Percentiles rank a stretch among this genome's conserved stretches.
Conservation (phyloP, 495 filamentous ascomycete genomes). For the Lasiosphaeriaceae sp. region DNA sequence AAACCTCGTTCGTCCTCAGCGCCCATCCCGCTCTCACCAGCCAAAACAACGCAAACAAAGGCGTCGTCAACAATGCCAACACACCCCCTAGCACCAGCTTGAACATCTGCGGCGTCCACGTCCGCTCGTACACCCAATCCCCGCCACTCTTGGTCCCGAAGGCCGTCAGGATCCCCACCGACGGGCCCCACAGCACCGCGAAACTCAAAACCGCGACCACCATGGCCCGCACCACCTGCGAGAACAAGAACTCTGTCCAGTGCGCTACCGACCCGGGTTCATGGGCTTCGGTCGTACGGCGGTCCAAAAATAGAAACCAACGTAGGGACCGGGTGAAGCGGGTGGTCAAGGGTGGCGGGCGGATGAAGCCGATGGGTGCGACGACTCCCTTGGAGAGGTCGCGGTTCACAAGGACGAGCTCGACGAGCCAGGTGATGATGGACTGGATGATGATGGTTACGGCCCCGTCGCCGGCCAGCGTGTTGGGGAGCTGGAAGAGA, state of each 20-base stretch:
- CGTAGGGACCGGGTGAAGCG: constrained; percentile 9
- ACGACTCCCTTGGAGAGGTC: constrained; percentile 34
- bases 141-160: constrained; percentile 22
- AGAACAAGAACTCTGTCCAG: constrained; percentile 18
- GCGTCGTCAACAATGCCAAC: constrained; percentile 36
- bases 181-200: constrained; percentile 23
- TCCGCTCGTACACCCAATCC: constrained; percentile 37
- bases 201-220: constrained; percentile 28
- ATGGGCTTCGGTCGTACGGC: constrained; percentile 15
- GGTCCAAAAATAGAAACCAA: constrained; percentile 42
- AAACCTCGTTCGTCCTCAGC: neutral
- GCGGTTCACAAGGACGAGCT: constrained; percentile 30
- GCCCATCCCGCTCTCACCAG: constrained; percentile 41
- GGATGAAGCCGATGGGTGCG: constrained; percentile 37
- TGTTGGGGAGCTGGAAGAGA: constrained; percentile 39
- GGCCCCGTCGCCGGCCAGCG: constrained; percentile 40
- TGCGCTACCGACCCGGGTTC: constrained; percentile 20
- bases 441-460: constrained; percentile 32
- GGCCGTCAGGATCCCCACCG: constrained; percentile 24
- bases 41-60: constrained; percentile 38
- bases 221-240: constrained; percentile 20
- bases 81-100: constrained; percentile 39
- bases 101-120: constrained; percentile 41
- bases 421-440: constrained; percentile 31
- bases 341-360: constrained; percentile 16